Evolutionary conservation across 1,284 basidiomycete species (phyloP).

Genomic region (Puccinia triticina): DNA sequence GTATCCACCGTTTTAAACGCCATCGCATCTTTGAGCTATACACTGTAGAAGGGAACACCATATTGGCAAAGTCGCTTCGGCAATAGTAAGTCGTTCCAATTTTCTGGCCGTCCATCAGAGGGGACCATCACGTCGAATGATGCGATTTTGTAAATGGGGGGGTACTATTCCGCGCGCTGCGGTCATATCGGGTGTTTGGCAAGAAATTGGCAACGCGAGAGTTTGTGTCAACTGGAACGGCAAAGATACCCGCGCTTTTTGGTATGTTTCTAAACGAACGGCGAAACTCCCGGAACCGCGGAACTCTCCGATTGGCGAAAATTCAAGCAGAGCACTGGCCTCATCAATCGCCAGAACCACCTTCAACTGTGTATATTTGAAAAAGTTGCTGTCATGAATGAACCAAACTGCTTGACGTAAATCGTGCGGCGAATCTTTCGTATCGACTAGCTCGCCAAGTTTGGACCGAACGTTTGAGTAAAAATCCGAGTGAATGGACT

Average conservation of each 20-base stretch:
- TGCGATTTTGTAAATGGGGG: not conserved
- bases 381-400: not conserved
- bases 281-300: not conserved
- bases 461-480: not conserved
- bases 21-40: not conserved
- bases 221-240: not conserved
- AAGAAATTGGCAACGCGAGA: not conserved
- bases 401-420: not conserved
- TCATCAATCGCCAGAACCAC: not conserved
- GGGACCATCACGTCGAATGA: not conserved
- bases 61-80: not conserved
- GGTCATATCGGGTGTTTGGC: not conserved
- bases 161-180: not conserved
- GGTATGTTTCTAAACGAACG: not conserved
- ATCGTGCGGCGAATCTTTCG: too few species aligned
- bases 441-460: too few species aligned
- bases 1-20: not conserved
- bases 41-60: not conserved
- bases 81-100: not conserved
- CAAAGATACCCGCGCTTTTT: not conserved
- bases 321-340: not conserved
- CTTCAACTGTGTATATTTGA: not conserved
- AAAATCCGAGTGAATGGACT: not conserved
- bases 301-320: not conserved
- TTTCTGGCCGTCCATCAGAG: not conserved